Conservation (phyloP, 108 stramenopile genomes). For the Asterionellopsis glacialis region DNA sequence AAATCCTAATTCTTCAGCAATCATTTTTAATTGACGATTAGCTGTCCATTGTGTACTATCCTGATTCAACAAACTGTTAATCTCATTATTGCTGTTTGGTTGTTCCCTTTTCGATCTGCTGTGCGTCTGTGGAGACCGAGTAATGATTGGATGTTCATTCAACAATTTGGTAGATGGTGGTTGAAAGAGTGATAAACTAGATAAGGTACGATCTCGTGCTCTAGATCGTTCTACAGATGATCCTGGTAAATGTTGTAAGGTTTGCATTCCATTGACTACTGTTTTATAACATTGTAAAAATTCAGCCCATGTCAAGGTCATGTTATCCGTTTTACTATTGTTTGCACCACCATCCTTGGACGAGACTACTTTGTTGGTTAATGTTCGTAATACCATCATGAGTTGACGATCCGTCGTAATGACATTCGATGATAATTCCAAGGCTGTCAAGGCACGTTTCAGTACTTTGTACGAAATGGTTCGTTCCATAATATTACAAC, state of each 20-base stretch:
- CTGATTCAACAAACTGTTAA: too few species aligned
- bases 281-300: slow-evolving; percentile 59
- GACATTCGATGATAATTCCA: slow-evolving; percentile 21
- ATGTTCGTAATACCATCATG: slow-evolving; percentile 29
- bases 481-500: slow-evolving; percentile 13
- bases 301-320: slow-evolving; percentile 56
- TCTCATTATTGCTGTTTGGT: too few species aligned
- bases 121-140: too few species aligned
- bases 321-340: slow-evolving; percentile 1
- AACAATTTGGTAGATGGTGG: slow-evolving; percentile 5
- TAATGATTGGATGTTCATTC: background rate
- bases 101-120: too few species aligned
- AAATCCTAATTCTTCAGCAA: too few species aligned
- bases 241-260: slow-evolving; percentile 33
- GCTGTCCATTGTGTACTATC: too few species aligned
- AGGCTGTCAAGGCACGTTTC: slow-evolving; percentile 14
- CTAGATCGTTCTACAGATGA: slow-evolving; percentile 15
- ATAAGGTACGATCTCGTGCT: slow-evolving; percentile 29
- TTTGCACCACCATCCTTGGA: background rate
- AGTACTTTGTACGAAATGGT: slow-evolving; percentile 22
- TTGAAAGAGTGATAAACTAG: slow-evolving; percentile 28
- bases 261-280: slow-evolving; percentile 61
- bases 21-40: too few species aligned
- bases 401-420: slow-evolving; percentile 45
- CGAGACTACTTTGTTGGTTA: slow-evolving; percentile 10